A percentile compares a stretch with the other conserved stretches of the same genome.
These are phyloP conservation scores for Vanilla planifolia DNA, from an alignment of 106 monocot species.

Conservation along the genomic window DNA sequence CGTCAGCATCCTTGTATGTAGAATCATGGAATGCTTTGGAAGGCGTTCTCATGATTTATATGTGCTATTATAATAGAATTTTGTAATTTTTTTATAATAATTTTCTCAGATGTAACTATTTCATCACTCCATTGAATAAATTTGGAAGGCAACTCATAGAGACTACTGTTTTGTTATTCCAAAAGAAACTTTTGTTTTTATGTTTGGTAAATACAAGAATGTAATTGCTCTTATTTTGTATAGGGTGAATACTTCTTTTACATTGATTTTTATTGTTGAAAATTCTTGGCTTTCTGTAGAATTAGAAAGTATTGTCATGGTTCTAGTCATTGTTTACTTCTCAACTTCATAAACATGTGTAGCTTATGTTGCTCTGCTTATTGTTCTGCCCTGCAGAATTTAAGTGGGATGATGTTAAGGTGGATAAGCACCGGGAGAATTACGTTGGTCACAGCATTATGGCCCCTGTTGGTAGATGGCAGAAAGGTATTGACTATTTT, in stretches of 20 bases:
- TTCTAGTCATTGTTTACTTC: not conserved
- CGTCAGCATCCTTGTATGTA: too few species aligned
- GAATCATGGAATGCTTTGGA: too few species aligned
- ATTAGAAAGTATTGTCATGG: not conserved
- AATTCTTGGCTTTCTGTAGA: too few species aligned
- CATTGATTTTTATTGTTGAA: too few species aligned
- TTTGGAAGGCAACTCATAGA: too few species aligned
- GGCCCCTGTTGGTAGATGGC: conserved; percentile 99
- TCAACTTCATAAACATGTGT: too few species aligned
- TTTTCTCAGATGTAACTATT: not conserved
- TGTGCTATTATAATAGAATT: too few species aligned
- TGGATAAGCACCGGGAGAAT: conserved; percentile 96
- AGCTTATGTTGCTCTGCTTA: too few species aligned
- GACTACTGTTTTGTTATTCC: too few species aligned
- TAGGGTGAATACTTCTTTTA: too few species aligned
- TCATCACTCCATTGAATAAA: not conserved
- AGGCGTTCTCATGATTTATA: too few species aligned
- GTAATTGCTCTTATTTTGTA: not conserved
- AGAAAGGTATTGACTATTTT: conserved; percentile 63
- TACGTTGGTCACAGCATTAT: conserved; percentile 94
- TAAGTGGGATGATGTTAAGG: conserved; percentile 98
- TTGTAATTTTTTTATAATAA: too few species aligned
- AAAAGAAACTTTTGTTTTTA: not conserved
- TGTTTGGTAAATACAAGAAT: not conserved
- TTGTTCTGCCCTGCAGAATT: conserved; percentile 55